A percentile compares a stretch with the other conserved stretches of the same genome.
These are phyloP conservation scores for Roridomyces roridus DNA, from an alignment of 768 basidiomycete species.

Conservation along the genomic window DNA sequence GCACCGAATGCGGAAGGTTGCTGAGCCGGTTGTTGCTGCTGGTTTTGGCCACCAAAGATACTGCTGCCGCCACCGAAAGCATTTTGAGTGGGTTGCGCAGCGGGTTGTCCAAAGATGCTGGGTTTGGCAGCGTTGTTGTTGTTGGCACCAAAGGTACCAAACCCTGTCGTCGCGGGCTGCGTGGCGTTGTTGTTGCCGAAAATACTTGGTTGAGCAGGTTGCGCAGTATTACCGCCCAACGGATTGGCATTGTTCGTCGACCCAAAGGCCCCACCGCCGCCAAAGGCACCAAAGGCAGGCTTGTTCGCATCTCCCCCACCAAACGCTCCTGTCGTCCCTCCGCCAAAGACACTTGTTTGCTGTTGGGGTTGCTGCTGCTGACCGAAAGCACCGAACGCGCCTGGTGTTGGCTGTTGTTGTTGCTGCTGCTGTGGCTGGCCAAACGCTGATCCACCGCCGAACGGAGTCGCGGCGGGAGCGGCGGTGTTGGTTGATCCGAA, in stretches of 20 bases:
- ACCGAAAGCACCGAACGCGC: conserved; percentile 35
- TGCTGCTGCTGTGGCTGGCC: conserved; percentile 44
- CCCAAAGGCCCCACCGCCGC: conserved; percentile 27
- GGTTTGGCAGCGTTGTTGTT: conserved; percentile 46
- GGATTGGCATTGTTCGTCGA: conserved; percentile 7
- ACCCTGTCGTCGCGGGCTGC: conserved; percentile 10
- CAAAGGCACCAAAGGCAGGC: conserved; percentile 47
- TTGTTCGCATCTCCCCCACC: conserved; percentile 34
- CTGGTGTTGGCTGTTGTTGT: conserved; percentile 29
- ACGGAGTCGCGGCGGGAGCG: conserved; percentile 33
- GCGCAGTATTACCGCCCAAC: conserved; percentile 15
- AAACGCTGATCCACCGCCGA: conserved; percentile 28
- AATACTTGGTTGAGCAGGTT: conserved; percentile 14
- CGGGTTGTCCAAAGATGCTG: conserved; percentile 50
- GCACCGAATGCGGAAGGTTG: conserved; percentile 37
- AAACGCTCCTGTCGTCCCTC: conserved; percentile 37
- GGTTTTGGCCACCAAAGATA: conserved; percentile 30
- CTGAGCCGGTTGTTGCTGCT: conserved; percentile 41
- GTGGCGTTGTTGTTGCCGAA: conserved; percentile 7
- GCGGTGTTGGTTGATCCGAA: conserved; percentile 42
- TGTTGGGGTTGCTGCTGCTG: conserved; percentile 35
- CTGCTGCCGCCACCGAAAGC: conserved; percentile 47
- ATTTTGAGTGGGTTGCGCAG: conserved; percentile 46
- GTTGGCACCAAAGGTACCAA: conserved; percentile 18
- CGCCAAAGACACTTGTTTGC: conserved; percentile 18